phyloP scores from a whole-genome alignment of 768 basidiomycete genomes.

The Galerina sulciceps region DNA sequence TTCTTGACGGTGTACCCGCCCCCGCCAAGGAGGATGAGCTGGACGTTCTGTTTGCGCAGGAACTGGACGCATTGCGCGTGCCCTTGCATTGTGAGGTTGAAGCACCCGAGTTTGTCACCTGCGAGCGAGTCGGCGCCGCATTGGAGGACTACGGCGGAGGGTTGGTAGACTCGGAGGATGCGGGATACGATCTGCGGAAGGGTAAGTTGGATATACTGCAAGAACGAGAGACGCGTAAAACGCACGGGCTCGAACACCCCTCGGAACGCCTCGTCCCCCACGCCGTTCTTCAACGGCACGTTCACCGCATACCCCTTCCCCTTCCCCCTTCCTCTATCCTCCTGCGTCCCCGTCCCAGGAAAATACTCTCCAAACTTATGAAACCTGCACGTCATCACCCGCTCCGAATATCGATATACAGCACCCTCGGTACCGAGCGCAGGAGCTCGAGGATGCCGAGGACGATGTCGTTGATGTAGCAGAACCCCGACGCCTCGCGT shows the following conservation, averaged over 20 bases:
- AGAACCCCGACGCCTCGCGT: constrained; percentile 96
- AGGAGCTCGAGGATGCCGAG: constrained; percentile 92
- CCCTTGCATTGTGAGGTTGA: constrained; percentile 95
- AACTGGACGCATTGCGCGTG: constrained; percentile 94
- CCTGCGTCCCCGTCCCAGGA: constrained; percentile 84
- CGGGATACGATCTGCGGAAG: constrained; percentile 76
- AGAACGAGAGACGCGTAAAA: too few relatives aligned
- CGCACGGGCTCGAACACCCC: constrained; percentile 90
- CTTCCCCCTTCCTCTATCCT: constrained; percentile 82
- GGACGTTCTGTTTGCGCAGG: constrained; percentile 80
- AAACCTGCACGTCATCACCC: constrained; percentile 97
- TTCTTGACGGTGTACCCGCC: constrained; percentile 98
- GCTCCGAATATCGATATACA: constrained; percentile 96
- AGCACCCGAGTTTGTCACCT: constrained; percentile 94
- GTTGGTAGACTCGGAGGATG: constrained; percentile 87
- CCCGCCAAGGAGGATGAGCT: constrained; percentile 90
- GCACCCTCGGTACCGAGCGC: constrained; percentile 82
- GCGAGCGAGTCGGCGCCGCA: constrained; percentile 96
- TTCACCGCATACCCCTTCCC: constrained; percentile 92
- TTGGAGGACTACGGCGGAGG: constrained; percentile 88
- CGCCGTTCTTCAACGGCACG: constrained; percentile 92
- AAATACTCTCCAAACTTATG: constrained; percentile 99
- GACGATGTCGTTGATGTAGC: constrained; percentile 98
- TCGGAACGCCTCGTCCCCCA: constrained; percentile 86
- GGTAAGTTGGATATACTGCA: too few relatives aligned